Conservation (phyloP, 2,329 filamentous ascomycete genomes). For the Stachybotrys elegans region DNA sequence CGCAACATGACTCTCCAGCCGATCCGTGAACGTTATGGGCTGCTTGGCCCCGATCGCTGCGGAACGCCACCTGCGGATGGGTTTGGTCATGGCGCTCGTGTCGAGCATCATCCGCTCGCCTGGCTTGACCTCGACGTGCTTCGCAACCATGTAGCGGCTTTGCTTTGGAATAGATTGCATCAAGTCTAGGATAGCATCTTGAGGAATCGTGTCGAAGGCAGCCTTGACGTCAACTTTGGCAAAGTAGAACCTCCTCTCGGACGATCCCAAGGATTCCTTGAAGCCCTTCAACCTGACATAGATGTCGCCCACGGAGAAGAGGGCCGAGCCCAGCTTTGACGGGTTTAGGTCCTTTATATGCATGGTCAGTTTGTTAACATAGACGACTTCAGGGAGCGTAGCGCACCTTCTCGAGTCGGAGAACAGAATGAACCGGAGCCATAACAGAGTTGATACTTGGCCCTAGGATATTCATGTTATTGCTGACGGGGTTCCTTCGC, state of each 20-base stretch:
- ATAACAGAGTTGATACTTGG: conserved; percentile 47
- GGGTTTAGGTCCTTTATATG: conserved; percentile 41
- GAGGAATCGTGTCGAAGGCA: conserved; percentile 94
- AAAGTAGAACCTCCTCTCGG: conserved; percentile 61
- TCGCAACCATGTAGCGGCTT: conserved; percentile 63
- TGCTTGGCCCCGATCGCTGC: conserved; percentile 41
- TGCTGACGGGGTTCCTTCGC: conserved; percentile 49
- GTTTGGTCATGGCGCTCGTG: conserved; percentile 24
- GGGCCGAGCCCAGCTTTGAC: conserved; percentile 64
- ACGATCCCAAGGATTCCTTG: conserved; percentile 42
- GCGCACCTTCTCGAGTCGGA: conserved; percentile 72
- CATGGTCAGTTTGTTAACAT: background rate
- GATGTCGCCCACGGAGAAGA: conserved; percentile 79
- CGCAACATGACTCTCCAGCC: conserved; percentile 34
- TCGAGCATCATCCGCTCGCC: conserved; percentile 21
- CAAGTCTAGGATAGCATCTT: conserved; percentile 64
- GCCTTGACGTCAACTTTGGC: conserved; percentile 88
- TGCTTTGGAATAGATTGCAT: conserved; percentile 53
- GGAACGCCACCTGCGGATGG: conserved; percentile 46
- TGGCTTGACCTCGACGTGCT: conserved; percentile 67
- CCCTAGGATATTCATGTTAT: conserved; percentile 58
- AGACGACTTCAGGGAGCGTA: background rate
- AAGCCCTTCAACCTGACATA: conserved; percentile 69
- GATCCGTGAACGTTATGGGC: conserved; percentile 36
- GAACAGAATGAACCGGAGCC: conserved; percentile 66